Conservation (phyloP, 2,329 filamentous ascomycete species). For the Alternaria longipes region DNA sequence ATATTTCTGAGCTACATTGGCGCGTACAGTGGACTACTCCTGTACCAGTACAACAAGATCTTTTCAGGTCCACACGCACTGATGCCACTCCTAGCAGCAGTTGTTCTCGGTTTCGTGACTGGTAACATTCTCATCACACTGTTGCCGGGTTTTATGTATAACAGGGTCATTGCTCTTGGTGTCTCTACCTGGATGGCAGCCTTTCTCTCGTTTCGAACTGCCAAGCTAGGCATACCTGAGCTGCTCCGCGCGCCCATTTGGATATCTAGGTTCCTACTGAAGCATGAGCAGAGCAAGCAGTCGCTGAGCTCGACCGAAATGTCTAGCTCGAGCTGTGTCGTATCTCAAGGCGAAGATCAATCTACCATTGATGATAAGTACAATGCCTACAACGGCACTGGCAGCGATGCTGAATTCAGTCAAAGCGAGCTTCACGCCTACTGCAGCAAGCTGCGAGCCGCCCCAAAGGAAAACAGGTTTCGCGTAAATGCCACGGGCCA, state of each 20-base stretch:
- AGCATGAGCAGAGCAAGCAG: constrained; percentile 20
- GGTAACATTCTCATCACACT: constrained; percentile 57
- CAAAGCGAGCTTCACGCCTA: constrained; percentile 62
- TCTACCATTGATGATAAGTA: constrained; percentile 43
- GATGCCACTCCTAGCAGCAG: constrained; percentile 59
- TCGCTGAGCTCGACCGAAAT: constrained; percentile 29
- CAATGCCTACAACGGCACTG: constrained; percentile 57
- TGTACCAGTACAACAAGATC: constrained; percentile 61
- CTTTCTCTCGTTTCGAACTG: constrained; percentile 58
- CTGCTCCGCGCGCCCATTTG: constrained; percentile 38
- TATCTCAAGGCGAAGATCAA: constrained; percentile 30
- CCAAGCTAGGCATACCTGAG: constrained; percentile 60
- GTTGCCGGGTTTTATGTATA: constrained; percentile 55
- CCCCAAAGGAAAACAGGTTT: constrained; percentile 55
- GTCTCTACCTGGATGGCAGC: constrained; percentile 63
- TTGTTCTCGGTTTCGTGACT: constrained; percentile 57
- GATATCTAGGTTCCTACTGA: constrained; percentile 34
- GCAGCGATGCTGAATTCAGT: constrained; percentile 58
- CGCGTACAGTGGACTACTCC: constrained; percentile 62
- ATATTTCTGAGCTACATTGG: constrained; percentile 62
- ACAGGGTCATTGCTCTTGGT: constrained; percentile 60
- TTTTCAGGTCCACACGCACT: constrained; percentile 61
- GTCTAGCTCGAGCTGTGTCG: constrained; percentile 35
- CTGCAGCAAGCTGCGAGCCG: constrained; percentile 54
- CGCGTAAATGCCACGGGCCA: constrained; percentile 52